Evolutionary conservation across 768 basidiomycete genomes (phyloP).

Genomic region (Collybia sordida): DNA sequence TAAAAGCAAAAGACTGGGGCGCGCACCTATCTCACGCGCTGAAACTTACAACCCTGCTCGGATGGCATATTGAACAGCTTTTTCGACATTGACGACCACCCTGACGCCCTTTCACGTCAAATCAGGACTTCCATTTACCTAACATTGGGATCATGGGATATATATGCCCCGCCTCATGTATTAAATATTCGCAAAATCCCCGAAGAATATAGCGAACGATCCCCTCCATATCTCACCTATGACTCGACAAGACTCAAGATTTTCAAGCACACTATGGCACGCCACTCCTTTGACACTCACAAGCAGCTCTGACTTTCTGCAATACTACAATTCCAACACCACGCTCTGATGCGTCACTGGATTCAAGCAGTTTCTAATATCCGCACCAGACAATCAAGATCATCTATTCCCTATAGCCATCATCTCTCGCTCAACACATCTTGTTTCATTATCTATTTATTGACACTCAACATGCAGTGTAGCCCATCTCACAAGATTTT

Average conservation of each 20-base stretch:
- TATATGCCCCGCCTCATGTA: background rate
- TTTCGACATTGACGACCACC: background rate
- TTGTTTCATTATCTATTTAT: slow-evolving; percentile 21
- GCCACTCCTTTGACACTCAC: slow-evolving; percentile 17
- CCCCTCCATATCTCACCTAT: slow-evolving; percentile 10
- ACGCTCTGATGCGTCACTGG: no score
- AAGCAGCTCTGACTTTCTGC: slow-evolving; percentile 4
- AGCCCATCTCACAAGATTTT: slow-evolving; percentile 15
- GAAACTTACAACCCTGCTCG: slow-evolving; percentile 71
- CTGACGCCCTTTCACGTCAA: background rate
- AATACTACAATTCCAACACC: no score
- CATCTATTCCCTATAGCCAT: slow-evolving; percentile 6
- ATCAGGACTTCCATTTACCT: background rate
- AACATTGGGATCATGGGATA: slow-evolving; percentile 4
- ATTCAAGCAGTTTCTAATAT: no score
- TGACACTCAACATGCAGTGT: slow-evolving; percentile 17
- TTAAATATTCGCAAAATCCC: slow-evolving; percentile 6
- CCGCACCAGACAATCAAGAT: background rate
- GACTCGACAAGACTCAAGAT: slow-evolving; percentile 11
- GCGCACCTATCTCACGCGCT: slow-evolving; percentile 52
- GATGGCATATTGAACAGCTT: slow-evolving; percentile 40
- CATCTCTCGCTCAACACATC: slow-evolving; percentile 8
- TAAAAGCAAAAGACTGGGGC: slow-evolving; percentile 57
- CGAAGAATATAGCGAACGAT: slow-evolving; percentile 10
- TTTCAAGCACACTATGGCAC: slow-evolving; percentile 20